Evolutionary conservation across 768 basidiomycete genomes (phyloP), one percentile per base, ranked within the genome.

Genomic region (Bullera alba): DNA sequence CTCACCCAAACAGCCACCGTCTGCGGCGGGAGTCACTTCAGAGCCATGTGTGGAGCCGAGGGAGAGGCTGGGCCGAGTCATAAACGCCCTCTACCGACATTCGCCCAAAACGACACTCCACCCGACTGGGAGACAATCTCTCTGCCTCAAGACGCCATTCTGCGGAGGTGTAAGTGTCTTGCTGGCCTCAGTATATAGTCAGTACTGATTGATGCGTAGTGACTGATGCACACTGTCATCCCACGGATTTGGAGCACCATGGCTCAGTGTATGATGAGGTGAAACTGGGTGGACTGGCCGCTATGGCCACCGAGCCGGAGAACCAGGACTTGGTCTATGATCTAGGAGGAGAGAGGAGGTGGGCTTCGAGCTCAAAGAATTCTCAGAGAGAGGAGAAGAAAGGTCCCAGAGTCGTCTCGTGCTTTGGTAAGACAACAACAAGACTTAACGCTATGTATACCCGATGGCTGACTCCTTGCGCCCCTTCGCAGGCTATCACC

Each of bases 211-310:
- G 26, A 6, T 34, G 12, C 23, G 15, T 19, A 71, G 75, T 96
- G 50, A 78, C 83, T 47, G 92, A 95, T 66, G 86, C 83, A 0
- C 92, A 96, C 59, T 92, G 87, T 72, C 92, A 96, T 73, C 90
- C 92, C 2, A 90, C 87, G 3, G 91, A 93, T 70, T 79, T 84
- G 1, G 61, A 62, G 0, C 77, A 83, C 32, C 60, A 74, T 6
- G 46, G 72, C 3, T 72, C 75, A 21, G 77, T 78, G 4, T 81
- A 86, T 73, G 75, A 80, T 22, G 61, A 72, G 10, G 78, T 86
- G 3, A 69, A 75, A 2, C 82, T 88, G 44, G 83, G 71, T 39
- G 65, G 79, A 0, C 76, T 95, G 34, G 87, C 86, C 54, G 84
- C 86, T n/a, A 91, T 92, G 88, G 80, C 67, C 0, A 68, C 71